These are phyloP conservation scores for Rubia yunnanensis DNA, from an alignment of 257 asterid genomes.

Conservation along the genomic window DNA sequence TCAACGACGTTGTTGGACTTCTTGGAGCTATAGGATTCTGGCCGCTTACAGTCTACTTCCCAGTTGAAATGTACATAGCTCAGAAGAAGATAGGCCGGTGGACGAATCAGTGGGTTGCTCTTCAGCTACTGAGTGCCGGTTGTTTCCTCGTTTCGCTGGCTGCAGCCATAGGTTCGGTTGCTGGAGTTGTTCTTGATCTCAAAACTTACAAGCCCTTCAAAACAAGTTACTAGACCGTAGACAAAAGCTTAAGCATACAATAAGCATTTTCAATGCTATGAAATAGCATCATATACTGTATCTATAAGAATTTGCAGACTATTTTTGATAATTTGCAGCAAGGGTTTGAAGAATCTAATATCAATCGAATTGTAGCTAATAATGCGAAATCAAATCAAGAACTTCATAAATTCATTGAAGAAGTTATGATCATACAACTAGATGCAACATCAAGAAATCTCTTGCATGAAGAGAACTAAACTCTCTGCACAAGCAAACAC, in stretches of 20 bases:
- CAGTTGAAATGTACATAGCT: slow-evolving; percentile 36
- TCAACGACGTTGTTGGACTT: slow-evolving; percentile 36
- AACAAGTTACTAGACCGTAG: slow-evolving; percentile 30
- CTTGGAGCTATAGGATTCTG: slow-evolving; percentile 42
- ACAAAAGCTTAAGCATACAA: background rate
- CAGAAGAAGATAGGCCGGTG: slow-evolving; percentile 28
- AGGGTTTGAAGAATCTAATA: background rate
- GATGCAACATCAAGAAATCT: background rate
- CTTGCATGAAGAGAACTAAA: background rate
- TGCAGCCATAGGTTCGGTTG: slow-evolving; percentile 35
- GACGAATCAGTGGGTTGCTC: slow-evolving; percentile 26
- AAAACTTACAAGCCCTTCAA: slow-evolving; percentile 33
- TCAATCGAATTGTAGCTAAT: no score
- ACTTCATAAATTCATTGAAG: background rate
- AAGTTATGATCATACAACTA: background rate
- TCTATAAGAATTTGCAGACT: background rate
- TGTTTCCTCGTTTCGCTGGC: slow-evolving; percentile 28
- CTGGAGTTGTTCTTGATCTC: slow-evolving; percentile 33
- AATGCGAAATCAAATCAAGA: background rate
- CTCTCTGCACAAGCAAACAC: background rate
- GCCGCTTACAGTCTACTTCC: slow-evolving; percentile 42
- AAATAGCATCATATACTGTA: background rate
- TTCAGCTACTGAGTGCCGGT: slow-evolving; percentile 32
- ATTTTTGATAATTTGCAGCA: background rate
- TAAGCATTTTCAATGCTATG: background rate